Evolutionary conservation across 129 eudicot species (phyloP), one percentile per base, ranked within the genome.

Genomic region (Artemisia annua): DNA sequence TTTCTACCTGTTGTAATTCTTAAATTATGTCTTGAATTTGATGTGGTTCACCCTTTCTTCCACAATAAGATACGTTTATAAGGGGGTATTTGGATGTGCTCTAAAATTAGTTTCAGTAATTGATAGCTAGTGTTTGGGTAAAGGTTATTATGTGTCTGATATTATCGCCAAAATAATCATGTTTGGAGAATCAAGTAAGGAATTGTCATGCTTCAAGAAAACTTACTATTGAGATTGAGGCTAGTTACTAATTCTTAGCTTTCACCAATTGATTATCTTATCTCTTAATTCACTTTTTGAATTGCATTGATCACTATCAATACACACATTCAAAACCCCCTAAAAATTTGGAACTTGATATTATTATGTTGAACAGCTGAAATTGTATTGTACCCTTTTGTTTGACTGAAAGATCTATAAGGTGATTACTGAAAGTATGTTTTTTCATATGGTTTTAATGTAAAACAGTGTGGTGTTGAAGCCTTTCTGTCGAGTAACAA

Each of bases 401-500:
- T 13, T 28, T 63, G 24, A 30, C 15, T 53, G 30, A 66, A 66
- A 32, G 58, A 65, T 56, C 58, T 57, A 46, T 22, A 7, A 63
- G 20, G 48, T 51, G 59, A 26, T 26, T 55, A 48, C 80, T 76
- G 18, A 61, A 55, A 44, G 19, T 64, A 58, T 48, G 2, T 16
- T 11, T 24, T 60, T 60, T 69, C 16, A n/a, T 3, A 1, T 76
- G 69, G 19, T 39, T 79, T 67, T 58, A 24, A 39, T 77, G 69
- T 79, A 62, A 11, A 14, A 62, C 96, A 94, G 99, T 77, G 75
- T 85, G 83, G 97, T 85, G 28, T 76, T 94, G 74, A 86, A 70
- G 80, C 89, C 93, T 32, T 94, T 86, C 67, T 88, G 75, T 72
- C 85, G 94, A 65, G 79, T 81, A 52, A 94, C 94, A 7, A 81